Evolutionary conservation across 768 basidiomycete species (phyloP).

Genomic region (Boletus sp.): DNA sequence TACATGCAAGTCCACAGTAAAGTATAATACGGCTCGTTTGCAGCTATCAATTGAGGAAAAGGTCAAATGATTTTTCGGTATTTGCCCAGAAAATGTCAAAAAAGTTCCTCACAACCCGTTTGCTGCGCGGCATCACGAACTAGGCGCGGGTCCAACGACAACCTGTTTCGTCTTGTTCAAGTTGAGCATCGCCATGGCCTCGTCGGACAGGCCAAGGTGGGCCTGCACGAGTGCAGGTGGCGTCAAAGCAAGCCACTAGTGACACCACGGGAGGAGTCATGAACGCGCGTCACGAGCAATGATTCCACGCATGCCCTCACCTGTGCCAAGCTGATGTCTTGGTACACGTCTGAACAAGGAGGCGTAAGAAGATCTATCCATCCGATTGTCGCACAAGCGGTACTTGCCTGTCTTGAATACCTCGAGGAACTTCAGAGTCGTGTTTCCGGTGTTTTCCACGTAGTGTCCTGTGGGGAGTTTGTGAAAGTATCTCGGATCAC

Average conservation of each 20-base stretch:
- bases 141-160: constrained; percentile 32
- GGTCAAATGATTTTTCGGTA: not conserved
- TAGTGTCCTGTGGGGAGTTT: constrained; percentile 41
- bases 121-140: not conserved
- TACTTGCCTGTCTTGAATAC: constrained; percentile 43
- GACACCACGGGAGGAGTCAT: not conserved
- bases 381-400: not conserved
- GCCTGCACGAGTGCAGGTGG: constrained; percentile 47
- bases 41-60: too few species aligned
- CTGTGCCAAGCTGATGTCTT: constrained; percentile 46
- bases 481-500: not conserved
- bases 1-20: too few species aligned
- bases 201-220: constrained; percentile 41
- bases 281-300: not conserved
- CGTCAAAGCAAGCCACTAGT: constrained; percentile 45
- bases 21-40: too few species aligned
- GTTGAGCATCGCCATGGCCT: constrained; percentile 34
- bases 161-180: constrained; percentile 40
- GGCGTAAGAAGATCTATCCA: not conserved
- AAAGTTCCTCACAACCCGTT: not conserved
- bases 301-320: constrained; percentile 25
- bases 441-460: constrained; percentile 53
- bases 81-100: not conserved
- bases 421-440: constrained; percentile 47
- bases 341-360: constrained; percentile 18